Evolutionary conservation across 176 grass and related monocot species (phyloP).

Genomic region (Carex cristatella): DNA sequence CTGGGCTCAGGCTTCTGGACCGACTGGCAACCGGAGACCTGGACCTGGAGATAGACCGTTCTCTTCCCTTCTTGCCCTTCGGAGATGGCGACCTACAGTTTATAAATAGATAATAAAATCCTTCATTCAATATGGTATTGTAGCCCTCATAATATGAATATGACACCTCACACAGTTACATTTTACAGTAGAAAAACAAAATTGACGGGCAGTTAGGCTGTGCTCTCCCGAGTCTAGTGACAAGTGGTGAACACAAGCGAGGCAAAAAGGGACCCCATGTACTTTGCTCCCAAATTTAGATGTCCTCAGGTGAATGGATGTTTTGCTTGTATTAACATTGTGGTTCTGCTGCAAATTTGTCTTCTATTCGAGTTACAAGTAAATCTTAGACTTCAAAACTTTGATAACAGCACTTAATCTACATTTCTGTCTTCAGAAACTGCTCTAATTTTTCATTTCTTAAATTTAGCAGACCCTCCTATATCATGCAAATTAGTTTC

Average conservation of each 20-base stretch:
- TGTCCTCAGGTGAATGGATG: neutral
- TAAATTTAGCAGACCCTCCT: neutral
- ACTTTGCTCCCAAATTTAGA: neutral
- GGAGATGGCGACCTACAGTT: conserved; percentile 36
- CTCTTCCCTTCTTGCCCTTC: conserved; percentile 14
- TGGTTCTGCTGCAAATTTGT: neutral
- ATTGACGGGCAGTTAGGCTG: neutral
- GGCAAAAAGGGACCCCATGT: neutral
- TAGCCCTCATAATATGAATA: no score
- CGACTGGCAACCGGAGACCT: conserved; percentile 31
- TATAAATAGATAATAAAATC: neutral
- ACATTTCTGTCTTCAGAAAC: neutral
- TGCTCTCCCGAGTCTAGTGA: neutral
- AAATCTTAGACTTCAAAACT: neutral
- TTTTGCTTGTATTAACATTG: neutral
- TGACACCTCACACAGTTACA: neutral
- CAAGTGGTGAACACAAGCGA: neutral
- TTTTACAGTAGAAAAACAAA: no score
- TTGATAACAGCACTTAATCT: neutral
- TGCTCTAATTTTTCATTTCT: neutral
- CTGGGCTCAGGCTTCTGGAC: conserved; percentile 36
- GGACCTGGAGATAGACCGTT: conserved; percentile 29
- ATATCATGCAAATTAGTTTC: neutral
- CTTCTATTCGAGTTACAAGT: neutral
- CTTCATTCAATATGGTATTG: no score